A percentile compares a stretch with the other conserved stretches of the same genome.
Conservation (phyloP, 768 basidiomycete genomes). For the Epithele typhae region DNA sequence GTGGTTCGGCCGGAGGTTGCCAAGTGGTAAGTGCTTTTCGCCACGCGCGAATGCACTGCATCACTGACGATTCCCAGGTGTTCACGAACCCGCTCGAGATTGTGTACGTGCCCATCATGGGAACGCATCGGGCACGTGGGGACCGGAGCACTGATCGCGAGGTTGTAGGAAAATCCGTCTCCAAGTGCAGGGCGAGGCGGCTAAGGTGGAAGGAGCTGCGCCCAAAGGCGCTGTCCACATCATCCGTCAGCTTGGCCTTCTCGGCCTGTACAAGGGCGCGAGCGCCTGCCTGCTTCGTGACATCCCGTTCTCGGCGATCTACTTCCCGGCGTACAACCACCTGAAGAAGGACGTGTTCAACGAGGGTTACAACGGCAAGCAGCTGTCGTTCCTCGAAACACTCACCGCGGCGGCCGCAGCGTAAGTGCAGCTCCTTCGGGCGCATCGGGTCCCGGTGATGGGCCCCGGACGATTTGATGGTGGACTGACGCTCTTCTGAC, state of each 20-base stretch:
- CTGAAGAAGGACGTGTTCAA: constrained; percentile 92
- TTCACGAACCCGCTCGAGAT: constrained; percentile 98
- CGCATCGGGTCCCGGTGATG: constrained; percentile 8
- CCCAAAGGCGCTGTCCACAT: constrained; percentile 91
- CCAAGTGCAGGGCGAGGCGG: constrained; percentile 94
- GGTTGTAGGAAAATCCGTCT: constrained; percentile 78
- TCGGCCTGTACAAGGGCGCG: constrained; percentile 92
- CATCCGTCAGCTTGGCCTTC: constrained; percentile 83
- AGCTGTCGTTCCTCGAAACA: constrained; percentile 87
- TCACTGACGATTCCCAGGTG: constrained; percentile 44
- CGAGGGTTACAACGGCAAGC: constrained; percentile 94
- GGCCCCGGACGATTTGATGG: too few species aligned
- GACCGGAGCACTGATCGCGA: constrained; percentile 5
- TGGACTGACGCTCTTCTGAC: constrained; percentile 6
- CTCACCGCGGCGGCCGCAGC: constrained; percentile 76
- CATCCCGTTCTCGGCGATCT: constrained; percentile 95
- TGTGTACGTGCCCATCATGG: constrained; percentile 71
- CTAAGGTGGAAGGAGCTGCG: constrained; percentile 74
- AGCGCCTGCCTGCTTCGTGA: constrained; percentile 92
- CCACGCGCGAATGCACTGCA: too few species aligned
- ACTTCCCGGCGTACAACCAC: constrained; percentile 86
- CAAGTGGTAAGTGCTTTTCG: constrained; percentile 84
- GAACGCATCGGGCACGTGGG: too few species aligned
- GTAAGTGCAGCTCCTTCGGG: constrained; percentile 43
- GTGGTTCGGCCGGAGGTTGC: constrained; percentile 91